Conservation (phyloP, 208 protist species). For the Trypanosomatidae sp. region DNA sequence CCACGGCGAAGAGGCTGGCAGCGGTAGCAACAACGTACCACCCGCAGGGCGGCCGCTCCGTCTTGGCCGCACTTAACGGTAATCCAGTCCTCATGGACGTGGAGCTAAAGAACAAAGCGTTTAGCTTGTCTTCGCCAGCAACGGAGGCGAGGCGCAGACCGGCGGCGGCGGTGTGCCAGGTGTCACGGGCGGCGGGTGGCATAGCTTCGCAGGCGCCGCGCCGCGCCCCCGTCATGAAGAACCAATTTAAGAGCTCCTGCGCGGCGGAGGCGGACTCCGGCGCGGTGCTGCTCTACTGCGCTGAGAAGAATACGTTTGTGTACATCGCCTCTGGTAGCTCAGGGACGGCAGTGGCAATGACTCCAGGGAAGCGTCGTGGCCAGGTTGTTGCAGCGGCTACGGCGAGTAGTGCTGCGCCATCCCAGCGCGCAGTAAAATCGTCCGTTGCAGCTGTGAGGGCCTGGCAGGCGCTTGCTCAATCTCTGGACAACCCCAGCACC, state of each 20-base stretch:
- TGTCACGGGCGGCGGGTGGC: slow-evolving; percentile 9
- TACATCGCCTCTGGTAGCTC: slow-evolving; percentile 32
- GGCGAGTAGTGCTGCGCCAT: slow-evolving; percentile 1
- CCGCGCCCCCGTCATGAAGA: slow-evolving; percentile 39
- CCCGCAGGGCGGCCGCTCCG: slow-evolving; percentile 3
- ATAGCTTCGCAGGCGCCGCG: slow-evolving; percentile 4
- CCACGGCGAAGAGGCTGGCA: neutral
- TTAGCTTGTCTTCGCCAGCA: neutral
- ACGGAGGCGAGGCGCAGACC: slow-evolving; percentile 1
- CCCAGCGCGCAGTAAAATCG: neutral
- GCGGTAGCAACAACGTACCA: neutral
- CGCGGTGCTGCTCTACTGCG: slow-evolving; percentile 46
- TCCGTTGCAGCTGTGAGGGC: neutral
- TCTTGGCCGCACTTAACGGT: slow-evolving; percentile 18
- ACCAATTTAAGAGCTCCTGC: slow-evolving; percentile 64
- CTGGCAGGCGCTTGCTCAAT: neutral
- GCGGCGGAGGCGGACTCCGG: slow-evolving; percentile 31
- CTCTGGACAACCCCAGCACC: slow-evolving; percentile 7
- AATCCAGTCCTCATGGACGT: slow-evolving; percentile 13
- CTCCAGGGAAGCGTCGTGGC: neutral
- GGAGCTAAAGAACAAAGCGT: neutral
- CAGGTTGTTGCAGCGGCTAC: neutral
- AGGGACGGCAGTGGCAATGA: neutral
- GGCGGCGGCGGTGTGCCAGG: slow-evolving; percentile 15
- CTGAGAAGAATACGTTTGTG: slow-evolving; percentile 51